These are phyloP conservation scores for Tympanopsis confertula DNA, from an alignment of 2,329 filamentous ascomycete genomes.

Conservation along the genomic window DNA sequence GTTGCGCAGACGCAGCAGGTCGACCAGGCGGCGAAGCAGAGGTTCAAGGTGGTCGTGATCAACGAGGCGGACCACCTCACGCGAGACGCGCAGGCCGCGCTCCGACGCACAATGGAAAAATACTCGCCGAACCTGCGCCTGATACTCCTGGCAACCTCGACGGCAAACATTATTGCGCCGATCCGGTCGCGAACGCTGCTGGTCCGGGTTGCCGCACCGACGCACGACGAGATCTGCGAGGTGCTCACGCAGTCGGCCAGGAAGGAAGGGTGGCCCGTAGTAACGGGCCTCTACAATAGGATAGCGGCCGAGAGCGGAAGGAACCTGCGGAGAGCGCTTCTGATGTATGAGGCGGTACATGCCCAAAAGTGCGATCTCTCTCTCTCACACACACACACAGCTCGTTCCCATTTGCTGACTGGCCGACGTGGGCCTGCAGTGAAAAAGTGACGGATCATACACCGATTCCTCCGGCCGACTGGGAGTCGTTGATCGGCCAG, in stretches of 20 bases:
- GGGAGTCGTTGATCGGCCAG: conserved; percentile 82
- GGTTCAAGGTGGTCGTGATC: conserved; percentile 98
- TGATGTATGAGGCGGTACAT: conserved; percentile 97
- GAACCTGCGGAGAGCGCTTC: conserved; percentile 75
- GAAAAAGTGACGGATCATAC: conserved; percentile 83
- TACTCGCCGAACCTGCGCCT: conserved; percentile 90
- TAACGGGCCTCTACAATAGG: conserved; percentile 64
- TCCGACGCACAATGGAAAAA: conserved; percentile 97
- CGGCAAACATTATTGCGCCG: conserved; percentile 96
- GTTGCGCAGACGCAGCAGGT: conserved; percentile 98
- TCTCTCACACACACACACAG: background rate
- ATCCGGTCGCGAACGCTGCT: conserved; percentile 86
- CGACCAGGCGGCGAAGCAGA: conserved; percentile 78
- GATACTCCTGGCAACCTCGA: conserved; percentile 88
- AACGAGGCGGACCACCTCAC: conserved; percentile 95
- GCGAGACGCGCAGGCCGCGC: conserved; percentile 84
- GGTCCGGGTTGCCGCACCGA: conserved; percentile 82
- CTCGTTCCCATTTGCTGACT: conserved; percentile 1
- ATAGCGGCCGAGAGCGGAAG: conserved; percentile 85
- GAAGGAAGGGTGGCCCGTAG: conserved; percentile 73
- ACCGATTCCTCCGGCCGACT: conserved; percentile 85
- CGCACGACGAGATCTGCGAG: conserved; percentile 69
- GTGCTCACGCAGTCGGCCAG: conserved; percentile 62
- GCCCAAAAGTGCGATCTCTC: conserved; percentile 70
- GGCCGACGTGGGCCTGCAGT: conserved; percentile 29